Evolutionary conservation across 768 basidiomycete genomes (phyloP), one percentile per base, ranked within the genome.

Genomic region (Podaxis pistillaris): DNA sequence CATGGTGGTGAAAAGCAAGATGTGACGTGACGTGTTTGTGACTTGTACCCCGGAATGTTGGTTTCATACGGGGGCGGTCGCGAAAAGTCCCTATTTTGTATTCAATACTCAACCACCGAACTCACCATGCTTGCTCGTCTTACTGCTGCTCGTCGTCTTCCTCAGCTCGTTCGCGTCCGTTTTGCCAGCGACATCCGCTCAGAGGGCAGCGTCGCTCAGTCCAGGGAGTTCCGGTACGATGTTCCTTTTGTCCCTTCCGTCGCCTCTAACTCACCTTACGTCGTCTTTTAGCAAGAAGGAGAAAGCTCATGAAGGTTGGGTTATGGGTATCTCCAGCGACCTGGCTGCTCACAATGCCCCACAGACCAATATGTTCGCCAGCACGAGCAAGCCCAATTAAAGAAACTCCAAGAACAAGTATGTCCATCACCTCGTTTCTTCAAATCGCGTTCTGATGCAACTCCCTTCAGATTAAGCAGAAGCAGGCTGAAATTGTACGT

Each of bases 301-400:
- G 73, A 86, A 82, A 70, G 90, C 89, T 19, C 83, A 89, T 56
- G 90, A 91, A 62, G 71, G 73, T 73, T 62, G 11, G 57, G 36
- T 22, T 11, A 4, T 15, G 4, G 4, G 46, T 22, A 36, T 6
- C 6, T 6, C 0, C 51, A 37, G n/a, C 68, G 15, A 44, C 8
- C n/a, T 5, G 36, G 51, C 36, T 33, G 28, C 40, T 33, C 28
- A 19, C 41, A 55, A 17, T 36, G n/a, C 58, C 3, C 47, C 56
- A 12, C 59, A 91, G 90, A 89, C 62, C 81, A 89, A 75, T 91
- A 86, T 65, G 78, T 81, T 52, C 85, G 81, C 60, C 72, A 76
- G 63, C 86, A 86, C 60, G 90, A 91, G 62, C 68, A 72, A 12
- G 82, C 81, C 67, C 79, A 85, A 59, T 69, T 91, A 46, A 74